Evolutionary conservation across 768 basidiomycete genomes (phyloP), one percentile per base, ranked within the genome.

Genomic region (Leccinum barrowsii): DNA sequence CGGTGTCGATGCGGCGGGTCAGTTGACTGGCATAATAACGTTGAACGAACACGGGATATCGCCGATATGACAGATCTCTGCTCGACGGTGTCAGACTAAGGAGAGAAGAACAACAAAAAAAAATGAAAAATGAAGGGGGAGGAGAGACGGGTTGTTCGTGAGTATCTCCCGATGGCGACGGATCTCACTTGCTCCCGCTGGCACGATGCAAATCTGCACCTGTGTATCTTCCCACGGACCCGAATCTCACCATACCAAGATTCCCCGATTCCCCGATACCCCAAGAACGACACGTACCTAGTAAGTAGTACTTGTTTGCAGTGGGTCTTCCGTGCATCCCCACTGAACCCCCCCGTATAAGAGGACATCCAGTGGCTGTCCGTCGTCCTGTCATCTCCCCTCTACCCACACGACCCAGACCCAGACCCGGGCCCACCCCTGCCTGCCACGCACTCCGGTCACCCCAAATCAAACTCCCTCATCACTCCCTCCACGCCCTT

Each of bases 141-240:
- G 47, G 24, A 24, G 21, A 19, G 35, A 37, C 28, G 6, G 5
- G n/a, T 42, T 42, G n/a, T 17, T 28, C 6, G 48, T 17, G 48
- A 26, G 21, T 82, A 83, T 84, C 82, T 81, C 80, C 84, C 85
- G 84, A 86, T 85, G 83, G 72, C 78, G 75, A 75, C 81, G 82
- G 84, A 85, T 69, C 68, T 69, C 68, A 68, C 68, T 70, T 68
- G 64, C 59, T 61, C 63, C 62, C 68, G 66, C 55, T 65, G 61
- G 60, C 66, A 70, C 66, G 64, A 70, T 68, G 69, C 66, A 70
- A 70, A 70, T 69, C 69, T 70, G 59, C 56, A 24, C 30, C n/a
- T 7, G 54, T 53, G 44, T 65, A 68, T 69, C 66, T 68, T 70
- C 68, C 53, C 68, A 70, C 68, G 69, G 10, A 17, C 61, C 32